phyloP scores from a whole-genome alignment of 345 rosid species.

The Salix purpurea region DNA sequence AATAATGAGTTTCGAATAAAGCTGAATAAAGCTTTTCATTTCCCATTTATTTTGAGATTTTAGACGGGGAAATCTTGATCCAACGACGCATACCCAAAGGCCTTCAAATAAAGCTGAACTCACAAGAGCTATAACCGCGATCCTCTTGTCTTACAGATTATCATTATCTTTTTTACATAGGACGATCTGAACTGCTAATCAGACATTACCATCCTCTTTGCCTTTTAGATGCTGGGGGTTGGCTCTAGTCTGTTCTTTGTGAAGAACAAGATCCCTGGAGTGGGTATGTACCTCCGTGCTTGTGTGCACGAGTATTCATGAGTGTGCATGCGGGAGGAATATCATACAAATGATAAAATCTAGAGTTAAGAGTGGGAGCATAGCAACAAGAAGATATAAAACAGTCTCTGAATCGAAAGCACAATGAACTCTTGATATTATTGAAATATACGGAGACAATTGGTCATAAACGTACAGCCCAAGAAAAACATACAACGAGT shows the following conservation, averaged over 20 bases:
- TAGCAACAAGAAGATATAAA: not conserved
- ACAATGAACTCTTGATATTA: not conserved
- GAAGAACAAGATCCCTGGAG: not conserved
- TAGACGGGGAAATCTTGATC: too few relatives aligned
- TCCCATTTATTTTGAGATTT: too few relatives aligned
- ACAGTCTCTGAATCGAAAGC: not conserved
- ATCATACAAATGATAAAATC: not conserved
- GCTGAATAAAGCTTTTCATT: too few relatives aligned
- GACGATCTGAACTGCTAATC: not conserved
- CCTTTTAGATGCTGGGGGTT: too few relatives aligned
- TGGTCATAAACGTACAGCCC: not conserved
- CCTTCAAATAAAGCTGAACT: not conserved
- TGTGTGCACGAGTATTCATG: not conserved
- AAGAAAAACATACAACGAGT: not conserved
- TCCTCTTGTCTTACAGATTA: not conserved
- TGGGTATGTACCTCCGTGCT: not conserved
- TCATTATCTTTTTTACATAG: not conserved
- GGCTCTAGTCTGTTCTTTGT: not conserved
- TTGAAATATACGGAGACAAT: not conserved
- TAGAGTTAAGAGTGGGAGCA: not conserved
- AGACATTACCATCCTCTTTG: too few relatives aligned
- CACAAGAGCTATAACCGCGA: not conserved
- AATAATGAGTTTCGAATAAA: not conserved
- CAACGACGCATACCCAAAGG: too few relatives aligned
- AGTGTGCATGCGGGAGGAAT: not conserved